Conservation (phyloP, 495 filamentous ascomycete genomes). For the Neurospora terricola region DNA sequence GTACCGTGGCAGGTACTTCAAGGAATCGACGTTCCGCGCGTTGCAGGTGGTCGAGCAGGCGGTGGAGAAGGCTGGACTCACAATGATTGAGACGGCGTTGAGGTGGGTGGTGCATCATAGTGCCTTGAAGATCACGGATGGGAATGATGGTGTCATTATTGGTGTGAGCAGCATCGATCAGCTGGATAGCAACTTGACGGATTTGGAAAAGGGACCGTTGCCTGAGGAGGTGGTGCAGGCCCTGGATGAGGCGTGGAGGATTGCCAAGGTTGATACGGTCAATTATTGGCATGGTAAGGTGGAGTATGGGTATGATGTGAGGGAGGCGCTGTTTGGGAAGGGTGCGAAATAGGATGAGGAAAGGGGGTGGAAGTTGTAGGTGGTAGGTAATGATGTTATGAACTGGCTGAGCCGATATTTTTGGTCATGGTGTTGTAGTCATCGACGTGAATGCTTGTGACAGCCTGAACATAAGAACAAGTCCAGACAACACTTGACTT, state of each 20-base stretch:
- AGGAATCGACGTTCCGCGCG: slow-evolving; percentile 67
- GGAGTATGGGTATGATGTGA: slow-evolving; percentile 65
- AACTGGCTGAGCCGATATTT: not conserved
- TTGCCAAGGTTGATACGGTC: slow-evolving; percentile 55
- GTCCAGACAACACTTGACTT: too few species aligned
- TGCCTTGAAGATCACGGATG: slow-evolving; percentile 60
- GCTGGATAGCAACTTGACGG: slow-evolving; percentile 62
- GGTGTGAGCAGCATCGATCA: slow-evolving; percentile 68
- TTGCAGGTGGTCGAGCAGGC: slow-evolving; percentile 64
- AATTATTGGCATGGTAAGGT: slow-evolving; percentile 73
- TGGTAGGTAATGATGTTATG: not conserved
- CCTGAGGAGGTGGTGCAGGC: slow-evolving; percentile 74
- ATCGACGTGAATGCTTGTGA: not conserved
- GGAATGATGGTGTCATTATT: slow-evolving; percentile 73
- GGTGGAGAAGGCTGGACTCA: slow-evolving; percentile 62
- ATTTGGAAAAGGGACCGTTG: slow-evolving; percentile 78
- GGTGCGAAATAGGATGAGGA: slow-evolving; percentile 17
- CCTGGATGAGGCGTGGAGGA: slow-evolving; percentile 66
- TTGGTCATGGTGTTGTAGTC: not conserved
- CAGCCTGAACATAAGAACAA: not conserved
- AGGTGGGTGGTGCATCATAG: slow-evolving; percentile 77
- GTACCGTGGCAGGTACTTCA: slow-evolving; percentile 77
- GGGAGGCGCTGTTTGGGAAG: slow-evolving; percentile 51
- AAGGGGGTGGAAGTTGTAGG: not conserved
- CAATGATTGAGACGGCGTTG: slow-evolving; percentile 72